Conservation (phyloP, 2,329 filamentous ascomycete species). For the Trichoderma simmonsii region DNA sequence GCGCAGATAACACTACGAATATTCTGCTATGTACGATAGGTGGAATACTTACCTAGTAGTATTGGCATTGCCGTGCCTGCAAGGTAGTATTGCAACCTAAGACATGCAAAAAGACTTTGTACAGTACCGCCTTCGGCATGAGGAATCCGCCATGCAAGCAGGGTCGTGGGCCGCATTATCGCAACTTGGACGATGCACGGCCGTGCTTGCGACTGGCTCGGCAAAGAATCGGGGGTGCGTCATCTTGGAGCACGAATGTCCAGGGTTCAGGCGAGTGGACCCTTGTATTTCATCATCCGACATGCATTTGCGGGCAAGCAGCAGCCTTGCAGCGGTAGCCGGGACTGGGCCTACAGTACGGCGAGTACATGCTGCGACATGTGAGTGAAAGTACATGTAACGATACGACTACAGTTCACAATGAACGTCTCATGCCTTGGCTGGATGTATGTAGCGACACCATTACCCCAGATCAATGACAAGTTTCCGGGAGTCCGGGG, state of each 20-base stretch:
- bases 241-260: neutral
- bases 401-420: neutral
- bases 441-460: neutral
- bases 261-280: neutral
- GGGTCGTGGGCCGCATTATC: neutral
- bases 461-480: neutral
- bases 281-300: conserved; percentile 1
- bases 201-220: neutral
- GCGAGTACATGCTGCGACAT: neutral
- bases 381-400: neutral
- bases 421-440: neutral
- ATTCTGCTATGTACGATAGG: neutral
- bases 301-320: neutral
- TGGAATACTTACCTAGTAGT: neutral
- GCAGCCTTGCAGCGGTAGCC: conserved; percentile 7
- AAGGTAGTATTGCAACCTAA: neutral
- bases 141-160: neutral
- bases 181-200: neutral
- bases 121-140: neutral
- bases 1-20: neutral
- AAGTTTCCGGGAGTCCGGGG: neutral
- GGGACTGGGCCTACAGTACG: no score
- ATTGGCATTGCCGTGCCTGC: neutral
- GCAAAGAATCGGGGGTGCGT: neutral
- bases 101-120: neutral